phyloP scores from a whole-genome alignment of 78 protist genomes.

The Dictyostelium firmibasis region DNA sequence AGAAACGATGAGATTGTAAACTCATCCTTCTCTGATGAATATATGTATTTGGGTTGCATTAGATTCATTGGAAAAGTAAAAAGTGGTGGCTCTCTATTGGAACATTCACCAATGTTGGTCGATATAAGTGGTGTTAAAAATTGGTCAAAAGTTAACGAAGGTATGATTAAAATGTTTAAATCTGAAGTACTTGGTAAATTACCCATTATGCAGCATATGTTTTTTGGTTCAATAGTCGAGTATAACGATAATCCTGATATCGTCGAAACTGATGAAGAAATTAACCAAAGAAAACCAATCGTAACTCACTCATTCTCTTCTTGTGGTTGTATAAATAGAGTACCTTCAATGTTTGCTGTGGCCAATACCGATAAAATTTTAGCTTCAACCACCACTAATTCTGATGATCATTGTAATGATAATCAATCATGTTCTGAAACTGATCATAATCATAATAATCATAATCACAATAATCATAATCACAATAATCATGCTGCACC shows the following conservation, averaged over 20 bases:
- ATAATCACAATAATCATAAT: not conserved
- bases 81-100: conserved; percentile 81
- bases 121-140: conserved; percentile 83
- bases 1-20: conserved; percentile 29
- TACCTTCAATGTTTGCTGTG: conserved; percentile 62
- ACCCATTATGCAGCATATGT: conserved; percentile 93
- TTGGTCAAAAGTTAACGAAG: conserved; percentile 87
- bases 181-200: conserved; percentile 88
- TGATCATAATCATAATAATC: not conserved
- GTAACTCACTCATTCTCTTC: conserved; percentile 35
- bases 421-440: not conserved
- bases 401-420: not conserved
- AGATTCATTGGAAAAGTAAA: conserved; percentile 78
- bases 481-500: not conserved
- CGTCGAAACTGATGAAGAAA: not conserved
- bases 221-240: conserved; percentile 82
- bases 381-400: not conserved
- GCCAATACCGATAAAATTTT: not conserved
- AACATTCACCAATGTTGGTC: conserved; percentile 90
- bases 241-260: conserved; percentile 13
- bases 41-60: conserved; percentile 81
- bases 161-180: conserved; percentile 91
- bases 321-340: conserved; percentile 51
- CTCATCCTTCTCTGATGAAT: conserved; percentile 34
- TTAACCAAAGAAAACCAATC: conserved; percentile 12